Conservation (phyloP, 805 yeast species). For the Saccharomycopsis sp. region DNA sequence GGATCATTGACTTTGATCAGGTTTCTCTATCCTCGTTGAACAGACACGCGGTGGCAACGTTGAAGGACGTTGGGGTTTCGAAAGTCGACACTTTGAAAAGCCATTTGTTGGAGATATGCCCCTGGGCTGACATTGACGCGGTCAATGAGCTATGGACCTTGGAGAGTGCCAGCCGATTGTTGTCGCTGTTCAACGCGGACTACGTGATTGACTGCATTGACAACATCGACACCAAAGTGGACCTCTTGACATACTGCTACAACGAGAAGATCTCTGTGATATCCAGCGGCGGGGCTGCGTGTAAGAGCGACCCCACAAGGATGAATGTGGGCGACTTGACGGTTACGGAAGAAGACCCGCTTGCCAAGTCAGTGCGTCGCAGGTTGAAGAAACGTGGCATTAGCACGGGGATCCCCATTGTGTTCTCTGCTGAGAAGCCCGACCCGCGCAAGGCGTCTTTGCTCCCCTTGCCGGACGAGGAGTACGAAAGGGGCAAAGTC, state of each 20-base stretch:
- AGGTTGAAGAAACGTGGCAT: slow-evolving; percentile 77
- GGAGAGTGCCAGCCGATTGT: slow-evolving; percentile 52
- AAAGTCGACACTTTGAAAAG: slow-evolving; percentile 72
- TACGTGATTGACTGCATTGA: slow-evolving; percentile 93
- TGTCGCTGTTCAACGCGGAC: slow-evolving; percentile 42
- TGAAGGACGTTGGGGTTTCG: slow-evolving; percentile 84
- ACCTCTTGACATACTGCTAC: slow-evolving; percentile 66
- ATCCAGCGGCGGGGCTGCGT: slow-evolving; percentile 95
- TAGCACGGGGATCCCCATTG: slow-evolving; percentile 67
- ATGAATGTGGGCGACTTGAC: slow-evolving; percentile 84
- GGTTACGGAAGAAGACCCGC: slow-evolving; percentile 86
- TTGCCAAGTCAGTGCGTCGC: slow-evolving; percentile 80
- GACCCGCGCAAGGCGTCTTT: slow-evolving; percentile 88
- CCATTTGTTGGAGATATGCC: slow-evolving; percentile 70
- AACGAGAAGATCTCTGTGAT: slow-evolving; percentile 55
- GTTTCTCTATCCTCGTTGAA: slow-evolving; percentile 86
- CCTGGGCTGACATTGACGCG: slow-evolving; percentile 86
- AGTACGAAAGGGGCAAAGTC: slow-evolving; percentile 70
- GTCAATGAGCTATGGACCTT: slow-evolving; percentile 69
- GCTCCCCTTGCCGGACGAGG: slow-evolving; percentile 77
- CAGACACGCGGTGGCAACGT: slow-evolving; percentile 90
- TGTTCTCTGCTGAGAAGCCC: slow-evolving; percentile 92
- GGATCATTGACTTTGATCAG: slow-evolving; percentile 92
- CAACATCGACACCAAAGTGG: slow-evolving; percentile 94
- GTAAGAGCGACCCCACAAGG: slow-evolving; percentile 91